Evolutionary conservation across 352 stramenopile genomes (phyloP).

Genomic region (Blastocystis hominis): DNA sequence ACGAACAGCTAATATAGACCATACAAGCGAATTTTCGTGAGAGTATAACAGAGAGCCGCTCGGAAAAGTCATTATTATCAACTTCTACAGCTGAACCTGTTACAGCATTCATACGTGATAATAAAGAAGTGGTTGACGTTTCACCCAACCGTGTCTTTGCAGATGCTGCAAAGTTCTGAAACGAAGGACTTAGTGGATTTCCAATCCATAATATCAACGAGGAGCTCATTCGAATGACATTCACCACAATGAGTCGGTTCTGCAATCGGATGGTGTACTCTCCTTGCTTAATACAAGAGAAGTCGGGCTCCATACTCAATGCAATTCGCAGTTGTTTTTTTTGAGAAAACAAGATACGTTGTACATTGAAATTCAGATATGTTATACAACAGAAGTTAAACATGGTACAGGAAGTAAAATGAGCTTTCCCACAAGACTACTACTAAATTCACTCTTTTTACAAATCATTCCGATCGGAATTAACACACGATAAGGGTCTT

Average conservation of each 20-base stretch:
- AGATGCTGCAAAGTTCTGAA: background rate
- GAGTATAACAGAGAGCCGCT: background rate
- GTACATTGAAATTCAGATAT: background rate
- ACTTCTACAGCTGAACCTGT: background rate
- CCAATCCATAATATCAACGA: conserved; percentile 20
- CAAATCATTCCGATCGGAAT: background rate
- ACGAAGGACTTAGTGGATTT: background rate
- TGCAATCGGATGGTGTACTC: conserved; percentile 29
- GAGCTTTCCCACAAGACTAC: no score
- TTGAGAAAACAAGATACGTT: background rate
- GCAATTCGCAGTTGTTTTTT: no score
- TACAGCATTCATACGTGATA: background rate
- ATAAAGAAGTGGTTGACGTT: background rate
- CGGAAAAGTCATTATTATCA: conserved; percentile 37
- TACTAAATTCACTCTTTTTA: background rate
- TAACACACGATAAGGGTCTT: background rate
- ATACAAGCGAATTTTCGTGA: background rate
- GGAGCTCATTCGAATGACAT: conserved; percentile 24
- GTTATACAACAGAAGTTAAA: background rate
- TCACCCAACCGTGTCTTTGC: background rate
- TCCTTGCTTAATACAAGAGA: conserved; percentile 39
- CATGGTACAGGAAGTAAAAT: no score
- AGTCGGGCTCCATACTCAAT: background rate
- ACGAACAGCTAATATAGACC: conserved; percentile 23
- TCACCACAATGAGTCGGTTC: background rate